A percentile compares a stretch with the other conserved stretches of the same genome.
Conservation (phyloP, 1,284 basidiomycete species). For the Leccinum ponderosum region DNA sequence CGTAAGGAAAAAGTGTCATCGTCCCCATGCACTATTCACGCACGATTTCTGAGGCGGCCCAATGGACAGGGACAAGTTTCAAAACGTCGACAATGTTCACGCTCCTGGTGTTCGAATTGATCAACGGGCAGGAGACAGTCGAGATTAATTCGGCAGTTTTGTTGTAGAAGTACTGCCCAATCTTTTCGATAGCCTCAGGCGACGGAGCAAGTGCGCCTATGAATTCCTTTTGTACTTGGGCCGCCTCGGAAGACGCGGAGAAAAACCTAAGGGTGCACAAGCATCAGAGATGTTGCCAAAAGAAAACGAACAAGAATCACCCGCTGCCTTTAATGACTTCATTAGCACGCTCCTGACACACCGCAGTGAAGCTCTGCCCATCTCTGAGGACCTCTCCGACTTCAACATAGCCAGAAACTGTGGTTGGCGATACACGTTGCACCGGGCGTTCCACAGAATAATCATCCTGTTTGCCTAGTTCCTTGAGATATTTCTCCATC, state of each 20-base stretch:
- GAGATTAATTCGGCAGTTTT: constrained; percentile 59
- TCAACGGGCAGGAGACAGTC: constrained; percentile 51
- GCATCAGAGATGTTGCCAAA: neutral
- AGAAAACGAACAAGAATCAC: constrained; percentile 36
- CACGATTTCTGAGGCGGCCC: constrained; percentile 70
- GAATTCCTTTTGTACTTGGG: constrained; percentile 51
- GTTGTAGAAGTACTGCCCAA: constrained; percentile 60
- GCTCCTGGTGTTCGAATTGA: constrained; percentile 48
- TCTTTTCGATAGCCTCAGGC: constrained; percentile 47
- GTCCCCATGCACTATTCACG: constrained; percentile 24
- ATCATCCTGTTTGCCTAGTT: constrained; percentile 51
- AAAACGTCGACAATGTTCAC: constrained; percentile 77
- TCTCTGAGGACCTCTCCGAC: constrained; percentile 56
- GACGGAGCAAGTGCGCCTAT: constrained; percentile 47
- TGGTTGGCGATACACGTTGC: constrained; percentile 24
- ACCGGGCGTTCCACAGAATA: constrained; percentile 56
- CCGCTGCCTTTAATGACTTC: constrained; percentile 58
- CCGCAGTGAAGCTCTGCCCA: constrained; percentile 43
- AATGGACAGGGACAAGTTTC: constrained; percentile 63
- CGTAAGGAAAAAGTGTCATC: constrained; percentile 1
- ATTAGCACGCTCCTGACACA: constrained; percentile 50
- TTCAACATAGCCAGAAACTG: constrained; percentile 49
- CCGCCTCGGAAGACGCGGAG: constrained; percentile 50
- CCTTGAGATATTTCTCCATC: constrained; percentile 60
- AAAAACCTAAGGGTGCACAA: constrained; percentile 43